A percentile compares a stretch with the other conserved stretches of the same genome.
Evolutionary conservation across 805 yeast species (phyloP).

Genomic region (Candida qinlingensis): DNA sequence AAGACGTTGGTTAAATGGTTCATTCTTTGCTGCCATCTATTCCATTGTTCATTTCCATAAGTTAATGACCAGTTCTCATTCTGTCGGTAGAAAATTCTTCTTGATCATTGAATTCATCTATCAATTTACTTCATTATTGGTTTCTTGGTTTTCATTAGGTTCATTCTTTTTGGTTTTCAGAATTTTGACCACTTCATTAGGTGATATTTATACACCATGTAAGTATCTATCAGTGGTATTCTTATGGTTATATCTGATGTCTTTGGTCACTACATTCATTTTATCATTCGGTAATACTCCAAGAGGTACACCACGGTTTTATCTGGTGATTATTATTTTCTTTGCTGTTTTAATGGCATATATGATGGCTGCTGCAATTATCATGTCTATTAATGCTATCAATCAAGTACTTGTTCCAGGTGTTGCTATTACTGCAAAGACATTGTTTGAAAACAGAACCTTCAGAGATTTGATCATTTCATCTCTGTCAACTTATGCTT

Average conservation of each 20-base stretch:
- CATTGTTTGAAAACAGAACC: conserved; percentile 57
- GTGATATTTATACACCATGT: conserved; percentile 67
- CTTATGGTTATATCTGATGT: conserved; percentile 79
- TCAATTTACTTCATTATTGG: conserved; percentile 65
- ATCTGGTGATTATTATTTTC: conserved; percentile 65
- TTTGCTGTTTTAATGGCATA: conserved; percentile 88
- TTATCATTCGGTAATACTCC: conserved; percentile 93
- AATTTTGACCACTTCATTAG: conserved; percentile 76
- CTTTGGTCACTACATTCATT: conserved; percentile 80
- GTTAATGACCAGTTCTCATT: conserved; percentile 72
- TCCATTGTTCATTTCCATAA: conserved; percentile 72
- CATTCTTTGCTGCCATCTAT: conserved; percentile 90
- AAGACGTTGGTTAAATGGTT: conserved; percentile 95
- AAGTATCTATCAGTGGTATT: conserved; percentile 71
- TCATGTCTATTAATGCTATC: conserved; percentile 70
- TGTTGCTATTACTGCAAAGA: conserved; percentile 30
- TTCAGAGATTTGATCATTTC: conserved; percentile 89
- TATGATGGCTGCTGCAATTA: conserved; percentile 82
- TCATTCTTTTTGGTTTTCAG: conserved; percentile 88
- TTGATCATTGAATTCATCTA: conserved; percentile 76
- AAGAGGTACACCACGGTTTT: conserved; percentile 77
- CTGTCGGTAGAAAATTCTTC: conserved; percentile 57
- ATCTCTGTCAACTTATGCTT: conserved; percentile 72
- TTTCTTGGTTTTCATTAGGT: conserved; percentile 91
- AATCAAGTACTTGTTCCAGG: conserved; percentile 36